Evolutionary conservation across 768 basidiomycete genomes (phyloP).

Genomic region (Grammothele lineata): DNA sequence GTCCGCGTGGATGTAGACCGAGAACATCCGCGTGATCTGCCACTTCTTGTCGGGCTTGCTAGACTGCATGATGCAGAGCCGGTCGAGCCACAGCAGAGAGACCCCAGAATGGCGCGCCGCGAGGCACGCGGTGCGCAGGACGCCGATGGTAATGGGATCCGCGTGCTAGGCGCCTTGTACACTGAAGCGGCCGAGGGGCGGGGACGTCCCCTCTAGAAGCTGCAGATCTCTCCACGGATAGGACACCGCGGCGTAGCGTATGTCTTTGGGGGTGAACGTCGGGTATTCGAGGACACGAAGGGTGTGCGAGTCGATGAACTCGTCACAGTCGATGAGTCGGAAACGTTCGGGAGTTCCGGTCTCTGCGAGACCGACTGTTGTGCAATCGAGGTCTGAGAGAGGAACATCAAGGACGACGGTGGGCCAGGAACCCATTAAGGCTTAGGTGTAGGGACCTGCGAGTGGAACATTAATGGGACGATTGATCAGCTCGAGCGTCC

Average conservation of each 20-base stretch:
- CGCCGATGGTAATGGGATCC: constrained; percentile 6
- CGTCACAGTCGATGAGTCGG: constrained; percentile 11
- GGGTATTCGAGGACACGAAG: constrained; percentile 8
- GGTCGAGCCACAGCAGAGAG: constrained; percentile 9
- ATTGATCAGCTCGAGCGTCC: no score
- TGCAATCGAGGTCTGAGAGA: no score
- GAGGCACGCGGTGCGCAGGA: constrained; percentile 2
- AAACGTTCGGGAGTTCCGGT: constrained; percentile 1
- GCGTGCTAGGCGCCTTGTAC: constrained; percentile 5
- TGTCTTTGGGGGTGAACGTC: constrained; percentile 2
- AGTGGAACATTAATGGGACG: no score
- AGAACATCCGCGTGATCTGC: constrained; percentile 13
- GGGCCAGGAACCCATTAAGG: no score
- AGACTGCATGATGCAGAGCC: constrained; percentile 12
- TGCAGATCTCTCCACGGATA: no score
- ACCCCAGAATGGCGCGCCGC: neutral
- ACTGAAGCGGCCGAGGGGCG: neutral
- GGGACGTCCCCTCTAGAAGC: neutral
- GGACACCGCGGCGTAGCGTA: constrained; percentile 7
- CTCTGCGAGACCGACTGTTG: no score
- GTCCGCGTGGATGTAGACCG: constrained; percentile 2
- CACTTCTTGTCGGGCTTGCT: constrained; percentile 5
- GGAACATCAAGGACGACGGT: no score
- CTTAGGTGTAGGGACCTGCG: no score
- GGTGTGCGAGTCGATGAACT: neutral